A percentile compares a stretch with the other conserved stretches of the same genome.
Evolutionary conservation across 805 yeast genomes (phyloP).

Genomic region (Pichia heedii): DNA sequence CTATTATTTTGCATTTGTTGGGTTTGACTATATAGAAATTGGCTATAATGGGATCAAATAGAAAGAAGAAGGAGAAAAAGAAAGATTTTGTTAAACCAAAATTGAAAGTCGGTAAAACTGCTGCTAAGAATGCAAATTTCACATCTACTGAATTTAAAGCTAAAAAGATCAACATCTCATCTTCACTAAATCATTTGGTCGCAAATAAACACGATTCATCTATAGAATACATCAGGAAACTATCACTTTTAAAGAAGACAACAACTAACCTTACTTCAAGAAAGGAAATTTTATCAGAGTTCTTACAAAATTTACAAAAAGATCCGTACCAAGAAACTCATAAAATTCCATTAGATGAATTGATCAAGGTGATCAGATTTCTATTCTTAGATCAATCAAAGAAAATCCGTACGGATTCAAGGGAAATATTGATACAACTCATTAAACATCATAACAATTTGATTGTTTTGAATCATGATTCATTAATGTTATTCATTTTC

Average conservation of each 20-base stretch:
- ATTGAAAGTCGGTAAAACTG: slow-evolving; percentile 80
- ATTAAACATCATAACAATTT: slow-evolving; percentile 20
- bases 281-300: slow-evolving; percentile 14
- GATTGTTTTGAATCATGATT: slow-evolving; percentile 50
- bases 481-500: slow-evolving; percentile 63
- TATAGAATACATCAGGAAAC: slow-evolving; percentile 36
- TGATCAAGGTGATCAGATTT: slow-evolving; percentile 51
- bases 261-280: slow-evolving; percentile 14
- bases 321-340: slow-evolving; percentile 28
- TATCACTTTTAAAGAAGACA: slow-evolving; percentile 59
- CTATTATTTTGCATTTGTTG: background rate
- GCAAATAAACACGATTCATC: background rate
- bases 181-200: slow-evolving; percentile 21
- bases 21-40: background rate
- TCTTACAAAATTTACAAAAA: slow-evolving; percentile 8
- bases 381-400: slow-evolving; percentile 58
- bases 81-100: slow-evolving; percentile 73
- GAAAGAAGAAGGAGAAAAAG: slow-evolving; percentile 53
- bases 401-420: slow-evolving; percentile 34
- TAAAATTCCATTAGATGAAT: slow-evolving; percentile 41
- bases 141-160: slow-evolving; percentile 85
- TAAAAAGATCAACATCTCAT: slow-evolving; percentile 34
- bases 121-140: slow-evolving; percentile 58
- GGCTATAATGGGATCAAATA: slow-evolving; percentile 38
- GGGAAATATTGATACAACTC: slow-evolving; percentile 7